Conservation (phyloP, 2,329 filamentous ascomycete species). For the Endocalyx cinctus region DNA sequence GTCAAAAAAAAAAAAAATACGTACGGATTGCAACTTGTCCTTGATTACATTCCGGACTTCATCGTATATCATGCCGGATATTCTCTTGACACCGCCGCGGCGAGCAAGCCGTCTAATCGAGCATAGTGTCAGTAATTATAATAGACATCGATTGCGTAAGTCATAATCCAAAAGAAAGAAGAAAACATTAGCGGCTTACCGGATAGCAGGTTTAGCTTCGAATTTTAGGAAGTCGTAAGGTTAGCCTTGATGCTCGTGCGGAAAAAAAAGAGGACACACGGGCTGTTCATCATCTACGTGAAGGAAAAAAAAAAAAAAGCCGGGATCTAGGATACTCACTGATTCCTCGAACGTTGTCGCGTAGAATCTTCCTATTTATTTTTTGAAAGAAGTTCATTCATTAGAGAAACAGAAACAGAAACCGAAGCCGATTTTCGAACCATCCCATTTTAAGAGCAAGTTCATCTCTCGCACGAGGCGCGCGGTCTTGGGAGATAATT, state of each 20-base stretch:
- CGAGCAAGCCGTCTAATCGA: conserved; percentile 60
- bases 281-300: too few relatives aligned
- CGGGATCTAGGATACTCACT: too few relatives aligned
- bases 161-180: conserved; percentile 4
- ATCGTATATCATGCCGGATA: conserved; percentile 60
- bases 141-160: conserved; percentile 5
- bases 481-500: neutral
- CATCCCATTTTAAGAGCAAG: too few relatives aligned
- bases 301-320: too few relatives aligned
- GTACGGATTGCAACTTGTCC: too few relatives aligned
- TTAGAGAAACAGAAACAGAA: too few relatives aligned
- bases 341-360: conserved; percentile 27
- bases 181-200: conserved; percentile 32
- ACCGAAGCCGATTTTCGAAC: too few relatives aligned
- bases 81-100: conserved; percentile 72
- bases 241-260: conserved; percentile 1
- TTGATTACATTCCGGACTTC: conserved; percentile 52
- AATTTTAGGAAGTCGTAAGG: conserved; percentile 10
- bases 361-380: conserved; percentile 24
- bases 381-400: neutral
- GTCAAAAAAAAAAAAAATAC: too few relatives aligned
- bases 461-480: neutral
- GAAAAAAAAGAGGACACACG: too few relatives aligned
- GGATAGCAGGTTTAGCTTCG: conserved; percentile 49
- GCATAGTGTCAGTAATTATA: neutral